Conservation (phyloP, 2,329 filamentous ascomycete species). For the Pestalotiopsis fici region DNA sequence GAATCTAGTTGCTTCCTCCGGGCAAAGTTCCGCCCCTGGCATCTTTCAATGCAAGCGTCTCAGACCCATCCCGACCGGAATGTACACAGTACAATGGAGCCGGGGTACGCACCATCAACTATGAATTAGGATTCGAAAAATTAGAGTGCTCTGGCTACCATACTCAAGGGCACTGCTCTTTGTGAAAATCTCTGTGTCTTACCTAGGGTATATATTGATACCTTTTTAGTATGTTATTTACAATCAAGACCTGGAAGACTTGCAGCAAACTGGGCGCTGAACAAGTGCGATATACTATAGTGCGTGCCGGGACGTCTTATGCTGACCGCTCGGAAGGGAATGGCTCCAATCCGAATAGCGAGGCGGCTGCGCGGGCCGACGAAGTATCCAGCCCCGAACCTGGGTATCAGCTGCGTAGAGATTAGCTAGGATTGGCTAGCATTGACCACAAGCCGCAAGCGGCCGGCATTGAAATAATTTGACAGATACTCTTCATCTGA, state of each 20-base stretch:
- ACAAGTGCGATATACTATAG: no score
- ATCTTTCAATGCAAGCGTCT: neutral
- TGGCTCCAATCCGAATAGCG: slow-evolving; percentile 6
- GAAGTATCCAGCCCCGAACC: neutral
- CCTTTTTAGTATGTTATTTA: no score
- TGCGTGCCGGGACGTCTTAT: neutral
- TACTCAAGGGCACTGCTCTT: no score
- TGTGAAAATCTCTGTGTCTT: no score
- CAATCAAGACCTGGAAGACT: no score
- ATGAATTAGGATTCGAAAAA: no score
- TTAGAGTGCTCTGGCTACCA: no score
- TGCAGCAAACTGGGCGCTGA: no score
- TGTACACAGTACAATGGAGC: no score
- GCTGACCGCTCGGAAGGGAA: neutral
- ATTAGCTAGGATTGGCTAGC: neutral
- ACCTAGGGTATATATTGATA: no score
- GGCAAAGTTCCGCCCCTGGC: neutral
- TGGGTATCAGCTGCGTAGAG: neutral
- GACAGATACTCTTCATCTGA: neutral
- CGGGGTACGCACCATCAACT: no score
- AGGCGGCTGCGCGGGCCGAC: slow-evolving; percentile 10
- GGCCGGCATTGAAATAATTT: neutral
- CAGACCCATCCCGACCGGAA: no score
- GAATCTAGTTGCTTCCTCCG: neutral
- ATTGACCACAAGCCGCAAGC: neutral